phyloP scores from a whole-genome alignment of 2,329 filamentous ascomycete genomes.

The Fulvia fulva region DNA sequence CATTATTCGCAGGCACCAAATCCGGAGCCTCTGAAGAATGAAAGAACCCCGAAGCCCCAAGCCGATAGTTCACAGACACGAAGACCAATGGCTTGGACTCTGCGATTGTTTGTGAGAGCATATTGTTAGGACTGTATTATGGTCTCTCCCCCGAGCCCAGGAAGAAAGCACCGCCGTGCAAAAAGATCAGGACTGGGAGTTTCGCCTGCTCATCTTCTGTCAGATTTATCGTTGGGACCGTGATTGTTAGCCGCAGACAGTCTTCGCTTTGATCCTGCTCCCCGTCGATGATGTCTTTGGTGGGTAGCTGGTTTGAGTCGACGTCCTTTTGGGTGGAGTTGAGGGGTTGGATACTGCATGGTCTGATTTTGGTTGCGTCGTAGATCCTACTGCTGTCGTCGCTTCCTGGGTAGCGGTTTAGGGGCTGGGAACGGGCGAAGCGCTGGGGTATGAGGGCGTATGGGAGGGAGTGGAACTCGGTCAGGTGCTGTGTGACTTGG shows the following conservation, averaged over 20 bases:
- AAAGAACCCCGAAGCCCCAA: constrained; percentile 45
- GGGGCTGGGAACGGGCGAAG: neutral
- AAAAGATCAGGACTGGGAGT: neutral
- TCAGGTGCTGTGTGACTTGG: neutral
- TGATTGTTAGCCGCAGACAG: neutral
- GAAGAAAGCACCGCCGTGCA: neutral
- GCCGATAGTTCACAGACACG: constrained; percentile 47
- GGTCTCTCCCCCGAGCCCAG: neutral
- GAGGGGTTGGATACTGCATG: neutral
- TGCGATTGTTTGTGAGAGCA: neutral
- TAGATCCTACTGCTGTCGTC: neutral
- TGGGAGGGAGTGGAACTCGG: neutral
- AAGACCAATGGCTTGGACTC: constrained; percentile 12
- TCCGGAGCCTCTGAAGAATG: constrained; percentile 43
- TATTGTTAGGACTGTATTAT: neutral
- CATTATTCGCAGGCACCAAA: constrained; percentile 47
- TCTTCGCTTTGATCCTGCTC: neutral
- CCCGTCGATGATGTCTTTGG: neutral
- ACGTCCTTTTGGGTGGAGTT: neutral
- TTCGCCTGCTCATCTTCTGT: too few species aligned
- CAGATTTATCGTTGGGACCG: neutral
- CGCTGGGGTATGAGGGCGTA: neutral
- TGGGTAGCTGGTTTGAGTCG: neutral
- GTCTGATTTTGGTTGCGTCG: neutral
- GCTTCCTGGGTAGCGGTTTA: neutral